Conservation (phyloP, 2,329 filamentous ascomycete genomes). For the Penicillium fuscoglaucum region DNA sequence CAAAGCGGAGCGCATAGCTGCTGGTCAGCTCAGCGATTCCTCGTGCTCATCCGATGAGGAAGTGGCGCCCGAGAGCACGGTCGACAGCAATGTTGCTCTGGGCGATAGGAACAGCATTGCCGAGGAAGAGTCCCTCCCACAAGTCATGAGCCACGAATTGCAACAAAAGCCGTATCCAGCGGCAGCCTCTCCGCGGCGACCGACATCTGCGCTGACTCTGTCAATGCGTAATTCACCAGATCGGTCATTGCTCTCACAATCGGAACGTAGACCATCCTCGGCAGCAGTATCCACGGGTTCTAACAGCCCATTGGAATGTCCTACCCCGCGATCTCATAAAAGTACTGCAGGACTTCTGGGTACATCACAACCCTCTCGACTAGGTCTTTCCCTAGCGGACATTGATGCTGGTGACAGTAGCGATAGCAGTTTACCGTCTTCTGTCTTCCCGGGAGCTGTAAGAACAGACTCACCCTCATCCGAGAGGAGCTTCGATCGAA, state of each 20-base stretch:
- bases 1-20: slow-evolving; percentile 84
- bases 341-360: slow-evolving; percentile 59
- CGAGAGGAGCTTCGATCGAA: slow-evolving; percentile 80
- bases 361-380: slow-evolving; percentile 63
- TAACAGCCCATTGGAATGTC: slow-evolving; percentile 85
- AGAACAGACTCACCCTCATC: slow-evolving; percentile 89
- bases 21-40: slow-evolving; percentile 80
- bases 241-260: slow-evolving; percentile 45
- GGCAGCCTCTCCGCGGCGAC: slow-evolving; percentile 22
- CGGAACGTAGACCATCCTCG: slow-evolving; percentile 55
- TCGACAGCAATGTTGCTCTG: slow-evolving; percentile 5
- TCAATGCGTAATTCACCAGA: slow-evolving; percentile 58
- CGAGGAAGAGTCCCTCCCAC: slow-evolving; percentile 13
- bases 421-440: slow-evolving; percentile 85
- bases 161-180: slow-evolving; percentile 10
- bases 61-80: slow-evolving; percentile 41
- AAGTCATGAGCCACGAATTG: slow-evolving; percentile 14
- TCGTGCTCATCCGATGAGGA: slow-evolving; percentile 61
- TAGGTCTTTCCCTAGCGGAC: slow-evolving; percentile 76
- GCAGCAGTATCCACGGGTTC: slow-evolving; percentile 76
- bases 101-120: slow-evolving; percentile 6
- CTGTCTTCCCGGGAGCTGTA: slow-evolving; percentile 67
- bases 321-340: slow-evolving; percentile 82
- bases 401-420: slow-evolving; percentile 79
- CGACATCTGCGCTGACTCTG: slow-evolving; percentile 55